Base-by-base conservation (phyloP, 805 yeast genomes). In the Priceomyces melissophilus region DNA sequence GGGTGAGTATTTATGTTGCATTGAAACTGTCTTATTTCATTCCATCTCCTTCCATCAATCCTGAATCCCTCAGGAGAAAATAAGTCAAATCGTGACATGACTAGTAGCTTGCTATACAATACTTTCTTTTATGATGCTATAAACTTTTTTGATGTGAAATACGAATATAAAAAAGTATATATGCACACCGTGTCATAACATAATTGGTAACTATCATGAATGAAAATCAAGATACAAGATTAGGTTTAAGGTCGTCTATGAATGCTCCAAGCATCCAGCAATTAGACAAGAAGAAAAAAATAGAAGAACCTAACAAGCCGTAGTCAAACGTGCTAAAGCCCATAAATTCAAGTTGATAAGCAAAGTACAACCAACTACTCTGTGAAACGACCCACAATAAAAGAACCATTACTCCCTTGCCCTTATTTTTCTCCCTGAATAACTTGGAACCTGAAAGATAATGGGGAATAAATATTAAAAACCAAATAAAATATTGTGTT, bases 401-500 rank as follows among this genome's bases (percentile, higher is more conserved):
- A 1, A 79, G 45, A 30, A 76, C 66, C 0, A 61, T 10, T 0
- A 70, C 2, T 1, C 85, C 86, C 37, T 61, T 55, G 14, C 35
- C 36, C 36, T 58, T 57, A 3, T 52, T 40, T 0, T 41, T 44
- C 0, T 40, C 45, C 0, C 58, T 45, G 1, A 64, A 43, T 1
- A 60, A 42, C 2, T 53, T 58, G 0, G 87, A 69, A 7, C 64
- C 56, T 2, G 82, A 68, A 6, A 88, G 57, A 52, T 69, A 82
- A 40, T 86, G 78, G 2, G 99, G 98, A 32, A 91, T 60, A 48
- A 90, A 79, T 10, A 89, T 85, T 51, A 93, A 65, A 55, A 84
- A 93, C 99, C 99, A 93, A 46, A 91, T 79, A 62, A 93, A 93
- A 63, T 93, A 93, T 65, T 93, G 99, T 1, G 96, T 87, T 0